phyloP scores from a whole-genome alignment of 1,284 basidiomycete species.

The Boletus semigastroideus region DNA sequence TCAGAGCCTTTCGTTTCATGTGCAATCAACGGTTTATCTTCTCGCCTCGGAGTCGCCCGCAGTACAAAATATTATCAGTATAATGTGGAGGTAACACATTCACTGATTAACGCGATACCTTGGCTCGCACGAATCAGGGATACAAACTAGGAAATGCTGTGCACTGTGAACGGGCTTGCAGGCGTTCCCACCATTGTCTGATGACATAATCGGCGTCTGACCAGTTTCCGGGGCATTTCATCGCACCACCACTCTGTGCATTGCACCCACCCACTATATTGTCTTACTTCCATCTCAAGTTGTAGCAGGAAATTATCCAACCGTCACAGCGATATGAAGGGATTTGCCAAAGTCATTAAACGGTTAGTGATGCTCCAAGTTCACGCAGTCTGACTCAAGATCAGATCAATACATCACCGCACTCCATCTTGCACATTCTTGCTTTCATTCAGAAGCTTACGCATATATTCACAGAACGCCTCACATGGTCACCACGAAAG shows the following conservation, averaged over 20 bases:
- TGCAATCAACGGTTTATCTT: too few relatives aligned
- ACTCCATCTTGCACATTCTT: conserved; percentile 4
- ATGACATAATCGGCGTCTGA: conserved; percentile 22
- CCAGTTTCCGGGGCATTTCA: background rate
- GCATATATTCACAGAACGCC: conserved; percentile 63
- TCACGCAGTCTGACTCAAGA: background rate
- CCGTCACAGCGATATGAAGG: conserved; percentile 60
- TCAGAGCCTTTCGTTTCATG: too few relatives aligned
- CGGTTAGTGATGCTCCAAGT: conserved; percentile 47
- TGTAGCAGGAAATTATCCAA: background rate
- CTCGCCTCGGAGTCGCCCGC: too few relatives aligned
- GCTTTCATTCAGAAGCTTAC: conserved; percentile 13
- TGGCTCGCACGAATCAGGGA: too few relatives aligned
- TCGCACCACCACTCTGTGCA: background rate
- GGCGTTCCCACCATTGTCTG: background rate
- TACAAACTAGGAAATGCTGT: too few relatives aligned
- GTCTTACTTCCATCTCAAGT: conserved; percentile 1
- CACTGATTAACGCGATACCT: too few relatives aligned
- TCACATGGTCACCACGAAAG: conserved; percentile 80
- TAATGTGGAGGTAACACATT: too few relatives aligned
- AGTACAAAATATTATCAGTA: too few relatives aligned
- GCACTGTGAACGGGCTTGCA: too few relatives aligned
- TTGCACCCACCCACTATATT: background rate
- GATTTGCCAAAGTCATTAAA: conserved; percentile 73
- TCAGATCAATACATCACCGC: conserved; percentile 1